These are phyloP conservation scores for Penicillium egyptiacum DNA, from an alignment of 495 filamentous ascomycete genomes.

Conservation along the genomic window DNA sequence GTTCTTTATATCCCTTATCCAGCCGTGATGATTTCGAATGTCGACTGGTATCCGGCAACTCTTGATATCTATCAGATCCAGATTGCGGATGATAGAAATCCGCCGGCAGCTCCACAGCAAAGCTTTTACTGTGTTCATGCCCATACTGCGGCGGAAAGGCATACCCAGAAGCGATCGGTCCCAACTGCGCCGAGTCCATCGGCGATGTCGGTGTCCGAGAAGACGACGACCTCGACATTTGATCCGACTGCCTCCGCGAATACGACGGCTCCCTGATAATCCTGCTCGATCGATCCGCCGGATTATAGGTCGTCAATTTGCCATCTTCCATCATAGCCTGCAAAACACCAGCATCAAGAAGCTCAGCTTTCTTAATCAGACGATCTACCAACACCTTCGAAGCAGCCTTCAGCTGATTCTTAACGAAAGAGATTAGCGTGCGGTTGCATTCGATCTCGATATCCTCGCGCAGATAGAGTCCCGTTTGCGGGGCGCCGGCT, in stretches of 20 bases:
- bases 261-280: background rate
- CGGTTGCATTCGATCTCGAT: slow-evolving; percentile 76
- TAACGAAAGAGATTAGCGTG: slow-evolving; percentile 68
- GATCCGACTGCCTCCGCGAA: slow-evolving; percentile 9
- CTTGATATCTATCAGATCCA: background rate
- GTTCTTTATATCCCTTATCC: slow-evolving; percentile 4
- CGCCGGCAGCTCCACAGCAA: slow-evolving; percentile 15
- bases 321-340: slow-evolving; percentile 31
- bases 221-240: slow-evolving; percentile 4
- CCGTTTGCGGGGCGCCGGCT: slow-evolving; percentile 48
- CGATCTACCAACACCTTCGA: slow-evolving; percentile 65
- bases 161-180: background rate
- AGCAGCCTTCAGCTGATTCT: slow-evolving; percentile 70
- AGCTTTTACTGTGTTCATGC: background rate
- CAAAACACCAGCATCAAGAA: slow-evolving; percentile 31
- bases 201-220: slow-evolving; percentile 4
- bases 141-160: background rate
- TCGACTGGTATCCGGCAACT: slow-evolving; percentile 5
- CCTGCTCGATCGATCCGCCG: slow-evolving; percentile 23
- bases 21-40: background rate
- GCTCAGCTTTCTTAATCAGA: slow-evolving; percentile 59
- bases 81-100: slow-evolving; percentile 9
- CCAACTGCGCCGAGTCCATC: background rate
- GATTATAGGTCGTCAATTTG: slow-evolving; percentile 31
- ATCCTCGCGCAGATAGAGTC: slow-evolving; percentile 75